A percentile compares a stretch with the other conserved stretches of the same genome.
Evolutionary conservation across 208 protist species (phyloP).

Genomic region (Wallacemonas collosoma): DNA sequence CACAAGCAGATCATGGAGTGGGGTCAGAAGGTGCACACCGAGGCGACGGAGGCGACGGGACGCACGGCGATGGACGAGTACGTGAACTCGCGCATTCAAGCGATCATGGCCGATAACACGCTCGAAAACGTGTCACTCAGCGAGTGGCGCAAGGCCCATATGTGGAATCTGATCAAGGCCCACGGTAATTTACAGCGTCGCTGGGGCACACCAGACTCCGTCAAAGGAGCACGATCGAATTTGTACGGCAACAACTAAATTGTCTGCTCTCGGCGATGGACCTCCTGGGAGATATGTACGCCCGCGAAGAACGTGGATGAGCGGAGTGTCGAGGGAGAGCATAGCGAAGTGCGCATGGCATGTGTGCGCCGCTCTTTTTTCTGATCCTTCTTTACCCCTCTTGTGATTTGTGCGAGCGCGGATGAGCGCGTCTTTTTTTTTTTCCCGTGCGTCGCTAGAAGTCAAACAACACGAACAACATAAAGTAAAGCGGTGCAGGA

Average conservation of each 20-base stretch:
- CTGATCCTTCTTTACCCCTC: too few species aligned
- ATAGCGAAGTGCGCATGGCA: too few species aligned
- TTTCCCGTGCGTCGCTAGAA: too few species aligned
- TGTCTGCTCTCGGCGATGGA: not conserved
- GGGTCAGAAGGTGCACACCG: slow-evolving; percentile 66
- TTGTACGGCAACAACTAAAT: slow-evolving; percentile 57
- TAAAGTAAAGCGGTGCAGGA: too few species aligned
- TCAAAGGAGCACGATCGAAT: slow-evolving; percentile 66
- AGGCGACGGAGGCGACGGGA: slow-evolving; percentile 59
- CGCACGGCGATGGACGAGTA: slow-evolving; percentile 80
- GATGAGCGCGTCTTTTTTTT: too few species aligned
- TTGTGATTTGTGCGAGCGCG: too few species aligned
- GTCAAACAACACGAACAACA: too few species aligned
- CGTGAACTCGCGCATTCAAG: slow-evolving; percentile 84
- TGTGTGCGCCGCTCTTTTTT: too few species aligned
- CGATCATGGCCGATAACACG: slow-evolving; percentile 90
- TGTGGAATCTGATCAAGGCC: slow-evolving; percentile 86
- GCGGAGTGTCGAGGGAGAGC: too few species aligned
- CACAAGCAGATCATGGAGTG: slow-evolving; percentile 84
- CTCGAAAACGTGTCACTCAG: slow-evolving; percentile 82
- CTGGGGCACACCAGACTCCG: slow-evolving; percentile 74
- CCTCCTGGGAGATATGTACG: not conserved
- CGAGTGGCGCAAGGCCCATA: slow-evolving; percentile 82
- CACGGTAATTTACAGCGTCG: slow-evolving; percentile 81
- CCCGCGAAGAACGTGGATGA: too few species aligned